Percentiles rank a stretch among this genome's conserved stretches.
These are phyloP conservation scores for Fraxinus americana DNA, from an alignment of 257 asterid genomes.

Conservation along the genomic window DNA sequence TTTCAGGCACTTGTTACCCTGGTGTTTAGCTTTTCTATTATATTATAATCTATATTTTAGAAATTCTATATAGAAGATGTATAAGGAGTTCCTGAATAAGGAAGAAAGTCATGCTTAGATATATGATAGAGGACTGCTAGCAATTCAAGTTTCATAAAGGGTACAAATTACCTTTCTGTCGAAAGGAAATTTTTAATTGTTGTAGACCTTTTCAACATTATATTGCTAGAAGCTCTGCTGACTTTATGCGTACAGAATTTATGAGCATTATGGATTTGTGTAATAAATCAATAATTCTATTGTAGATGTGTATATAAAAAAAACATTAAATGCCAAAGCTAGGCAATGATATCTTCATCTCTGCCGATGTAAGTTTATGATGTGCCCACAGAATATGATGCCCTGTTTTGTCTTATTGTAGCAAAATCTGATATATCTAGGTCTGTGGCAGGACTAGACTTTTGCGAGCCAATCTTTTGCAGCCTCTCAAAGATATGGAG, in stretches of 20 bases:
- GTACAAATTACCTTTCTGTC: background rate
- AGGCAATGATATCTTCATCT: slow-evolving; percentile 11
- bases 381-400: slow-evolving; percentile 23
- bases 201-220: background rate
- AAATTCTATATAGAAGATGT: slow-evolving; percentile 10
- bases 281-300: slow-evolving; percentile 8
- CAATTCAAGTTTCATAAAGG: slow-evolving; percentile 6
- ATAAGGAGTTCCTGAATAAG: slow-evolving; percentile 4
- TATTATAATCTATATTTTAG: background rate
- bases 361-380: slow-evolving; percentile 20
- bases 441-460: slow-evolving; percentile 80
- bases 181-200: slow-evolving; percentile 11
- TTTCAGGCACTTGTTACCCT: background rate
- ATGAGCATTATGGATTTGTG: background rate
- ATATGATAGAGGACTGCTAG: slow-evolving; percentile 16
- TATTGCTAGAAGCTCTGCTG: background rate
- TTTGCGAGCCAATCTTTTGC: slow-evolving; percentile 97
- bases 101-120: slow-evolving; percentile 9
- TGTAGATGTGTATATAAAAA: background rate
- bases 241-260: background rate
- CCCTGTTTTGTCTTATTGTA: slow-evolving; percentile 20
- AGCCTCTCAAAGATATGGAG: slow-evolving; percentile 91
- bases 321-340: slow-evolving; percentile 7
- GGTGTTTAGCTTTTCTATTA: slow-evolving; percentile 1
- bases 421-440: slow-evolving; percentile 27